Evolutionary conservation across 805 yeast species (phyloP), one percentile per base, ranked within the genome.

Genomic region (Torulaspora microellipsoides): DNA sequence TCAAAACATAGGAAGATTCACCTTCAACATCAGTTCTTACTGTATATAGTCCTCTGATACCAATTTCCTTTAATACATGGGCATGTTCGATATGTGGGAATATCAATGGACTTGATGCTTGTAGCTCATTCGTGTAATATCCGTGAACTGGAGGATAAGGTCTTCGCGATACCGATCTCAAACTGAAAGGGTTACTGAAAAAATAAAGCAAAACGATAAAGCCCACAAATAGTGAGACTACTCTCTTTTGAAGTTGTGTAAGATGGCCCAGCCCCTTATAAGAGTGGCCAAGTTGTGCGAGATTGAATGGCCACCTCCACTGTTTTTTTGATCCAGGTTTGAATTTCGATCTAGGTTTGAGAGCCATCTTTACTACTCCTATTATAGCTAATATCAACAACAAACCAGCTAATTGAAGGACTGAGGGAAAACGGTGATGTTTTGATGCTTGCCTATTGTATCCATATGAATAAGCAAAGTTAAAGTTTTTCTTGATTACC

Each of bases 41-140:
- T 27, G 69, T 70, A 46, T 79, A 81, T 27, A 84, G 62, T 12
- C 72, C 69, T 42, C 72, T 70, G 15, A 78, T 61, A 1, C 80
- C 76, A 39, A 84, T 57, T 45, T 80, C 81, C 51, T 77, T 75
- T 47, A 85, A 68, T 15, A 73, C 60, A 0, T 80, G 77, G 4
- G 85, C 81, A 55, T 84, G 81, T 51, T 84, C 89, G 30, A 83
- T 72, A n/a, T 79, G 75, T n/a, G 93, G 93, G 56, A 75, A 84
- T 11, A 85, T 81, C 55, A 77, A 72, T 31, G 72, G 69, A 14
- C 79, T 71, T 10, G 69, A 63, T 12, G 83, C 75, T 15, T 68
- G 70, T 23, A 79, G 68, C 45, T 75, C 77, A 34, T 69, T 58
- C 12, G 58, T 53, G 52, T 70, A 73, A 31, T 69, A 59, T 0